A percentile compares a stretch with the other conserved stretches of the same genome.
Evolutionary conservation across 2,329 filamentous ascomycete species (phyloP).

Genomic region (Teratosphaeria zuluensis): DNA sequence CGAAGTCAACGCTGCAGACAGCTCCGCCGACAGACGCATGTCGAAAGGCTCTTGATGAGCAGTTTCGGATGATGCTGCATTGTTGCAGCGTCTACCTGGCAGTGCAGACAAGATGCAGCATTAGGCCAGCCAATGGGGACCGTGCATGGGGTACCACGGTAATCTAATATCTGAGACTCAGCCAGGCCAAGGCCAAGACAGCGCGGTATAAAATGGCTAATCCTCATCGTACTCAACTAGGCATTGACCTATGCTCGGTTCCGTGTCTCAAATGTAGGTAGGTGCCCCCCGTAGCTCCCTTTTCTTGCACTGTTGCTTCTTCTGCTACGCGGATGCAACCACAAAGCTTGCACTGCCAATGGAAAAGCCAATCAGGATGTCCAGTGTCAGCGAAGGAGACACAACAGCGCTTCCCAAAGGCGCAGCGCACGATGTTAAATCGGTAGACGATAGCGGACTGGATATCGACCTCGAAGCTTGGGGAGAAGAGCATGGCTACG

Average conservation of each 20-base stretch:
- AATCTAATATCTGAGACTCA: not conserved
- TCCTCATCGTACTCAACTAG: not conserved
- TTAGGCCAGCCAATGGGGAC: not conserved
- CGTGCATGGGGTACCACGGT: not conserved
- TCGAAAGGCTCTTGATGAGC: too few species aligned
- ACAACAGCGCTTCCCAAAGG: not conserved
- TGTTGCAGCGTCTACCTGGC: too few species aligned
- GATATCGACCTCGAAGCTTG: slow-evolving; percentile 13
- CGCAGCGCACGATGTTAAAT: not conserved
- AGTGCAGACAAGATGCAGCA: too few species aligned
- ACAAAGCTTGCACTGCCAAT: not conserved
- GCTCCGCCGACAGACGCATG: too few species aligned
- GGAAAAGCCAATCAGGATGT: not conserved
- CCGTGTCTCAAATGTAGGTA: not conserved
- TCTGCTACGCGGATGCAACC: not conserved
- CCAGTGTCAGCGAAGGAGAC: not conserved
- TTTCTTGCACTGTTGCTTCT: not conserved
- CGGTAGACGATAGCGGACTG: not conserved
- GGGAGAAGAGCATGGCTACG: slow-evolving; percentile 24
- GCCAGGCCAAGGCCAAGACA: not conserved
- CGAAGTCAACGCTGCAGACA: too few species aligned
- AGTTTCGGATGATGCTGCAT: too few species aligned
- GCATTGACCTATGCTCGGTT: not conserved
- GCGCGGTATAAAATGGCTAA: not conserved
- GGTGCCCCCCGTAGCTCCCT: too few species aligned